Percentiles rank a stretch among this genome's conserved stretches.
Conservation (phyloP, 306 rosid species). For the Lagenaria siceraria region DNA sequence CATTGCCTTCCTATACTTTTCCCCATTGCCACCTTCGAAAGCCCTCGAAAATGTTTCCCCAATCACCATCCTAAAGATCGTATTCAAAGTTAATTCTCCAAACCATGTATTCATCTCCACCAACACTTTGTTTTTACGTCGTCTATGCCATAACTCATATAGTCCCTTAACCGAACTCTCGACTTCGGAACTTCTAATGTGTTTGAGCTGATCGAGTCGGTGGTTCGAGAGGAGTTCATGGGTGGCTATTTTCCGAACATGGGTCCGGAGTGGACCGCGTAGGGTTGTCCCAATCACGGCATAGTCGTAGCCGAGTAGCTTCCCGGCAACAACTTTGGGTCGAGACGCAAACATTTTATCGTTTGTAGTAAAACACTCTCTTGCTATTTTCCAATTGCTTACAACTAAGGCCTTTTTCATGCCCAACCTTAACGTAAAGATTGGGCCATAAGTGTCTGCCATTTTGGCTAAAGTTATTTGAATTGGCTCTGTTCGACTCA, state of each 20-base stretch:
- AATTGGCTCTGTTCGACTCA: background rate
- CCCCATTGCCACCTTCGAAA: background rate
- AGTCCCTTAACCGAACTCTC: background rate
- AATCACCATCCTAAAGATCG: slow-evolving; percentile 7
- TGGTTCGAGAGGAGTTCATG: slow-evolving; percentile 13
- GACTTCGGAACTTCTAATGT: slow-evolving; percentile 11
- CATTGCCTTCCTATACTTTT: background rate
- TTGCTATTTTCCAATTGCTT: slow-evolving; percentile 30
- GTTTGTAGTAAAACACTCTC: slow-evolving; percentile 37
- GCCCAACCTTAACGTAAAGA: slow-evolving; percentile 23
- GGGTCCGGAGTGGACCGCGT: slow-evolving; percentile 16
- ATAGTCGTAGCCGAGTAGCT: slow-evolving; percentile 5
- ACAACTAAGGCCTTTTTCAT: slow-evolving; percentile 20
- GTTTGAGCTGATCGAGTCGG: slow-evolving; percentile 4
- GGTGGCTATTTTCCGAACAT: slow-evolving; percentile 14
- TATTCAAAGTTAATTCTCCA: slow-evolving; percentile 7
- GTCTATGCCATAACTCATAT: background rate
- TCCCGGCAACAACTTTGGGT: background rate
- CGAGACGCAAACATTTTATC: slow-evolving; percentile 19
- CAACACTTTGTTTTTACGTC: slow-evolving; percentile 11
- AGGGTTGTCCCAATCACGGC: slow-evolving; percentile 16
- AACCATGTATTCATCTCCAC: background rate
- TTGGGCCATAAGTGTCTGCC: background rate
- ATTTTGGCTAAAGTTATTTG: background rate
- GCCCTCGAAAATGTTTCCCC: slow-evolving; percentile 2